Base-by-base conservation (phyloP, 192 early-diverging fungal genomes). In the Umbelopsis sp. region DNA sequence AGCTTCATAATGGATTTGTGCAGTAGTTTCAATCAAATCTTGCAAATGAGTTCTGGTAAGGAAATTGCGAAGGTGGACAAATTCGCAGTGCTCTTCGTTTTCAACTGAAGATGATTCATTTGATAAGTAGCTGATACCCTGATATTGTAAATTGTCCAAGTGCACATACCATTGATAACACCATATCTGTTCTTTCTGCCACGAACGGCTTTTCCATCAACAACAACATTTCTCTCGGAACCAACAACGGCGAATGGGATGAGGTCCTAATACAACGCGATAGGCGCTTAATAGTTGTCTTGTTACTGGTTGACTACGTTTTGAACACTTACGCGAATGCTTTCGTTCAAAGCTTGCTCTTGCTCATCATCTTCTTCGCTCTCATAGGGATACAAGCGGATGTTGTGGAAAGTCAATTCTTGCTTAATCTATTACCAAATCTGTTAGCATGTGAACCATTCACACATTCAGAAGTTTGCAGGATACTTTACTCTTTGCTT, bases 241-340 rank as follows among this genome's bases (percentile, higher is more conserved):
- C 96, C 96, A 48, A 98, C 95, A 50, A 98, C 88, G 25, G 95
- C 94, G 78, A 98, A 98, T 22, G 96, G 96, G 37, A 96, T 90
- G 76, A 95, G 82, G 51, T 93, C 91, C 81, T 88, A 69, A 68
- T 44, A 47, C 20, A 49, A 23, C 41, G n/a, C 6, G 15, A 1
- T 47, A 10, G 23, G 27, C 51, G 37, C 3, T 48, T n/a, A 67
- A 4, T n/a, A 9, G 23, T 46, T 27, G 33, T 20, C 50, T 45
- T 37, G 25, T 30, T 51, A n/a, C 48, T 12, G 46, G 22, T 30
- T 46, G 27, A 2, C 13, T 81, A 3, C 44, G 37, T 30, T 12
- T 35, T 46, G 18, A 37, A 37, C 18, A 35, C 30, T 61, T 71
- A 84, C 89, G 70, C 89, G 86, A 71, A 98, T 92, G 74, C 85